Base-by-base conservation (phyloP, 78 protist genomes). In the Tieghemostelium lacteum region DNA sequence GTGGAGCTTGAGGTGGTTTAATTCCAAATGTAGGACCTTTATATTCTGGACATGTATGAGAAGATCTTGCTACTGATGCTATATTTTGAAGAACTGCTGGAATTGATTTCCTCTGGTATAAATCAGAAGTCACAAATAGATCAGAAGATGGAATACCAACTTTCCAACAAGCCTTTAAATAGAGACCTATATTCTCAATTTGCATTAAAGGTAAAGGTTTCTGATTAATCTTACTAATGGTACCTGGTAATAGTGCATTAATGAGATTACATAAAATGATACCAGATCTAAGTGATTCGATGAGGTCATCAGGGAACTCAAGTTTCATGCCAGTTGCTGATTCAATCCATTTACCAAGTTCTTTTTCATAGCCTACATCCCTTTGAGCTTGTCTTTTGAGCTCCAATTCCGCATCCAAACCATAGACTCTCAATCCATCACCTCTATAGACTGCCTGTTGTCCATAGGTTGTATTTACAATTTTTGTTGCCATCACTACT, bases 111-210 rank as follows among this genome's bases (percentile, higher is more conserved):
- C 67, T 10, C 17, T n/a, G 33, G 29, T 87, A 87, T 37, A 87
- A 64, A 34, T 87, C 93, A 2, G 73, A 64, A 0, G 73, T 29
- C 0, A 73, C 75, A 8, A 87, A 87, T 29, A 87, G 52, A 49
- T 74, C 85, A 10, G 86, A 73, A 2, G 86, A 60, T n/a, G 70
- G 66, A n/a, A 87, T 62, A 33, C 86, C 86, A 28, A 87, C 80
- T n/a, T 66, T 75, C 93, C 93, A 87, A 52, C 93, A 87, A 28
- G 93, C 93, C 36, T 75, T 71, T 4, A 87, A 34, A 24, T 87
- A 87, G 24, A 74, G 55, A 45, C 70, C 67, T 3, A 87, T 73
- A 58, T 87, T 87, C 16, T 87, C 93, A 39, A 87, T 63, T 22
- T 70, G 72, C 63, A 73, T 71, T 36, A 87, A 70, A 8, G 93